These are phyloP conservation scores for Blumeria hordei DNA, from an alignment of 2,329 filamentous ascomycete species.

Conservation along the genomic window DNA sequence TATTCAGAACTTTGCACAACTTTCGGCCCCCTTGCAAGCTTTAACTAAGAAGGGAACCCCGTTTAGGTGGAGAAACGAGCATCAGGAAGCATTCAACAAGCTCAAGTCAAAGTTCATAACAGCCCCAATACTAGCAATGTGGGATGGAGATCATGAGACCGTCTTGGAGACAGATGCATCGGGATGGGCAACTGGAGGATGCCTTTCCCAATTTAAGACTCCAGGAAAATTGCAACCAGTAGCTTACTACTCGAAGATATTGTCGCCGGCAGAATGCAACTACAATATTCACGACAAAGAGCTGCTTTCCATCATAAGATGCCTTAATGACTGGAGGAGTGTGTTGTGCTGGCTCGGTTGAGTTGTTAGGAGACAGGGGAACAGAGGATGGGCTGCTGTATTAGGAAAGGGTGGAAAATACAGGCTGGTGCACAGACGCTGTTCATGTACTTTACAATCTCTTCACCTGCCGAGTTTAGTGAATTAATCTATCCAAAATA, in stretches of 20 bases:
- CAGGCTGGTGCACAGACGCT: too few species aligned
- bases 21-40: not conserved
- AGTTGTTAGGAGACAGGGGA: too few species aligned
- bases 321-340: not conserved
- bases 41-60: not conserved
- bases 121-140: not conserved
- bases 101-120: not conserved
- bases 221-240: not conserved
- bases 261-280: not conserved
- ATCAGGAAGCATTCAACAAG: not conserved
- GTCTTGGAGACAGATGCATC: not conserved
- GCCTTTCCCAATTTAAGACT: not conserved
- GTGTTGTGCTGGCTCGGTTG: too few species aligned
- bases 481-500: too few species aligned
- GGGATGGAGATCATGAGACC: not conserved
- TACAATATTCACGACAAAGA: not conserved
- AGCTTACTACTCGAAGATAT: not conserved
- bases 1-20: not conserved
- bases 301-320: not conserved
- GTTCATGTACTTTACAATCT: too few species aligned
- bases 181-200: not conserved
- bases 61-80: not conserved
- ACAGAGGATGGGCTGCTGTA: too few species aligned
- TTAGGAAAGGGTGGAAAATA: too few species aligned
- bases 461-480: too few species aligned